Conservation (phyloP, 2,329 filamentous ascomycete species). For the Ophiocordyceps camponoti-rufipedis region DNA sequence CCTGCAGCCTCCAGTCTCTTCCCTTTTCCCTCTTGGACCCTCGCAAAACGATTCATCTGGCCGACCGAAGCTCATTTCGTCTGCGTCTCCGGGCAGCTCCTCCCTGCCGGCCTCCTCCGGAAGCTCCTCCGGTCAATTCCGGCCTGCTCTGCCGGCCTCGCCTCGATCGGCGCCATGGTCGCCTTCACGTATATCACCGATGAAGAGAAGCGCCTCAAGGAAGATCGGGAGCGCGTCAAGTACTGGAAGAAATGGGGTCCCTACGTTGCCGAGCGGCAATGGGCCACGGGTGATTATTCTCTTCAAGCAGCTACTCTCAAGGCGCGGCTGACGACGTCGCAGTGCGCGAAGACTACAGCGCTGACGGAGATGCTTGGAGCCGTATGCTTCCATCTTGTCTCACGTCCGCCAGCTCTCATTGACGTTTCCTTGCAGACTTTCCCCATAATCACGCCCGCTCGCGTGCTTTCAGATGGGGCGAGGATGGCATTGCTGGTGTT, state of each 20-base stretch:
- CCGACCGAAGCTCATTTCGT: too few species aligned
- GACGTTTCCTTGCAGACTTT: conserved; percentile 46
- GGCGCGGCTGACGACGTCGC: conserved; percentile 7
- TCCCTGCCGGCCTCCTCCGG: too few species aligned
- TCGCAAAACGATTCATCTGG: too few species aligned
- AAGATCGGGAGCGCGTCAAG: conserved; percentile 65
- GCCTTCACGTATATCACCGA: conserved; percentile 75
- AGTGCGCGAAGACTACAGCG: conserved; percentile 80
- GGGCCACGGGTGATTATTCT: conserved; percentile 56
- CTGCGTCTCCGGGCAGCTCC: too few species aligned
- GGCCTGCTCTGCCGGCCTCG: not conserved
- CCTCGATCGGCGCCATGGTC: conserved; percentile 46
- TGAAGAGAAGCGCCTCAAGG: conserved; percentile 77
- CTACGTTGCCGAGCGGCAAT: conserved; percentile 85
- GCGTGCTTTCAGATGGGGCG: conserved; percentile 83
- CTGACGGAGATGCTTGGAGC: conserved; percentile 88
- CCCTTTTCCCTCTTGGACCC: too few species aligned
- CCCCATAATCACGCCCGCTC: conserved; percentile 82
- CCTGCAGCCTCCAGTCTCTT: too few species aligned
- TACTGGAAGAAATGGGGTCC: conserved; percentile 99
- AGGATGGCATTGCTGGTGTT: conserved; percentile 91
- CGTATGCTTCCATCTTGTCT: conserved; percentile 38
- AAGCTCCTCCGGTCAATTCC: too few species aligned
- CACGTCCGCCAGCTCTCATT: not conserved
- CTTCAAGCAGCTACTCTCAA: not conserved